Percentiles rank a stretch among this genome's conserved stretches.
Evolutionary conservation across 129 eudicot species (phyloP).

Genomic region (Pseudognaphalium luteoalbum): DNA sequence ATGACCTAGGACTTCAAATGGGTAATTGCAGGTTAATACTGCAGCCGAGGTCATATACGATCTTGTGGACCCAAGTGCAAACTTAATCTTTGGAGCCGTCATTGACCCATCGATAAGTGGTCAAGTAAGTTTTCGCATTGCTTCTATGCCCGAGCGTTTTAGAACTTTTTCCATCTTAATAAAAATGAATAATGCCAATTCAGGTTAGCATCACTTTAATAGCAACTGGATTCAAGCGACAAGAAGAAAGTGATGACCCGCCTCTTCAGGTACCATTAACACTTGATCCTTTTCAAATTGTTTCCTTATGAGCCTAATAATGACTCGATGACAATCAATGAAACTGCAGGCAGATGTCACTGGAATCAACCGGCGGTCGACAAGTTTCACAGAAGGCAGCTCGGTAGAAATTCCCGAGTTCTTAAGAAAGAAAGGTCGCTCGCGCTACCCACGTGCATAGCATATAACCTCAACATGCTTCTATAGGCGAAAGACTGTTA

Average conservation of each 20-base stretch:
- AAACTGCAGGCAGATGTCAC: constrained; percentile 46
- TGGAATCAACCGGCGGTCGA: constrained; percentile 25
- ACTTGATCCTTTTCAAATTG: not conserved
- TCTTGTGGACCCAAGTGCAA: constrained; percentile 93
- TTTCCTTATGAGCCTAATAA: not conserved
- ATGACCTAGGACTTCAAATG: constrained; percentile 13
- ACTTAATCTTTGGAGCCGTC: constrained; percentile 88
- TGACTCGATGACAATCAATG: not conserved
- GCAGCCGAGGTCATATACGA: constrained; percentile 95
- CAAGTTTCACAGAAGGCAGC: constrained; percentile 42
- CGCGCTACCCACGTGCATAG: constrained; percentile 85
- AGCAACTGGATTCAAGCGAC: constrained; percentile 95
- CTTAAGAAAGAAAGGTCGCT: constrained; percentile 87
- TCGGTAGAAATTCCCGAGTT: constrained; percentile 78
- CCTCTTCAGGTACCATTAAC: constrained; percentile 29
- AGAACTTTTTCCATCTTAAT: not conserved
- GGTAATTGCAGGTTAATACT: constrained; percentile 67
- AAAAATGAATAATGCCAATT: constrained; percentile 12
- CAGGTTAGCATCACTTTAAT: constrained; percentile 91
- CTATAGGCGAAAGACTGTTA: constrained; percentile 5
- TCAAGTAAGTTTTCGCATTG: constrained; percentile 55
- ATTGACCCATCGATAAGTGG: constrained; percentile 82
- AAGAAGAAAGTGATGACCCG: constrained; percentile 73
- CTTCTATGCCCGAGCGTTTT: not conserved
- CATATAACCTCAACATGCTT: constrained; percentile 21